Conservation (phyloP, 306 rosid species). For the Corylus avellana region DNA sequence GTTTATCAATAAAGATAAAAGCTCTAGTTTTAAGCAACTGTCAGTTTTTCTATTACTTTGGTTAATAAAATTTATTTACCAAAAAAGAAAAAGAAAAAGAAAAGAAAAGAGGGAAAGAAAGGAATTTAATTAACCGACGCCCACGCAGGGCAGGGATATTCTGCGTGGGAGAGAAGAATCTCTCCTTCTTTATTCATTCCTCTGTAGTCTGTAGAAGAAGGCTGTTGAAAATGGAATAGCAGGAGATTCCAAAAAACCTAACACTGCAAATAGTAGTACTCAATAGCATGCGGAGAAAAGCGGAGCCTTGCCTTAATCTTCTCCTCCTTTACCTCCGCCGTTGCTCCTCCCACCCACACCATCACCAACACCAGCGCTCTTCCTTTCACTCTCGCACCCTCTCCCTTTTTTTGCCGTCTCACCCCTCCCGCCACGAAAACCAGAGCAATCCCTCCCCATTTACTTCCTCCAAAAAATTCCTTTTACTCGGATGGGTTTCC, state of each 20-base stretch:
- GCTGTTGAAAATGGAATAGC: neutral
- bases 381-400: conserved; percentile 10
- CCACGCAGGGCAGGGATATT: neutral
- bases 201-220: no score
- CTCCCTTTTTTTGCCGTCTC: conserved; percentile 27
- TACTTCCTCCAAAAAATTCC: conserved; percentile 32
- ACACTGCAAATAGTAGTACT: neutral
- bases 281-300: conserved; percentile 20
- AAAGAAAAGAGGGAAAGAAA: no score
- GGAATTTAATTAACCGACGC: neutral
- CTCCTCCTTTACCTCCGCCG: conserved; percentile 40
- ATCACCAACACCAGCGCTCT: neutral
- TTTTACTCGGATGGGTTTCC: conserved; percentile 30
- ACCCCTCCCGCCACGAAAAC: conserved; percentile 22
- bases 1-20: no score
- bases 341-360: conserved; percentile 11
- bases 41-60: no score
- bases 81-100: no score
- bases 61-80: no score
- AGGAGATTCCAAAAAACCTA: neutral
- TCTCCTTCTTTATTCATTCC: neutral
- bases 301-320: conserved; percentile 16
- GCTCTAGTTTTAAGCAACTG: no score
- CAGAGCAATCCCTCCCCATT: conserved; percentile 5
- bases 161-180: neutral